Evolutionary conservation across 495 filamentous ascomycete genomes (phyloP).

Genomic region (Cudoniella acicularis): DNA sequence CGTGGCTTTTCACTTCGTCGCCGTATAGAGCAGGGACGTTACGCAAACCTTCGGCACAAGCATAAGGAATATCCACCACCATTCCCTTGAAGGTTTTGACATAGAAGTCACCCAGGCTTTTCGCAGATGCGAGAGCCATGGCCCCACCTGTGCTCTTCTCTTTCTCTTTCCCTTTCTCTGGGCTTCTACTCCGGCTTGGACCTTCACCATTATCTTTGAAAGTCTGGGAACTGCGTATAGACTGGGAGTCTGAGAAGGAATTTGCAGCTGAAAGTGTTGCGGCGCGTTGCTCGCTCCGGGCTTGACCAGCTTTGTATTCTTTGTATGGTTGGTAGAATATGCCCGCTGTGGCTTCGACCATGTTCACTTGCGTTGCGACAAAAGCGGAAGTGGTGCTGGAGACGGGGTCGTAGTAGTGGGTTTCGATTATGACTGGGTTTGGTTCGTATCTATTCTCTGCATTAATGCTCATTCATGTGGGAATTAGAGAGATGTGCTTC

Average conservation of each 20-base stretch:
- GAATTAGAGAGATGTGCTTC: background rate
- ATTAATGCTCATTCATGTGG: background rate
- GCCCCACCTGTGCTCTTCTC: slow-evolving; percentile 17
- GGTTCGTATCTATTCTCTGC: slow-evolving; percentile 12
- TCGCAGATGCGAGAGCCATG: slow-evolving; percentile 29
- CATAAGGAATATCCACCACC: slow-evolving; percentile 50
- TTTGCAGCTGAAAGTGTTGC: background rate
- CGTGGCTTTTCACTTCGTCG: slow-evolving; percentile 38
- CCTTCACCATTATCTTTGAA: background rate
- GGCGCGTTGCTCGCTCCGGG: background rate
- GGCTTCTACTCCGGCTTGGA: background rate
- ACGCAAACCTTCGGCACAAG: slow-evolving; percentile 55
- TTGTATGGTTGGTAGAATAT: slow-evolving; percentile 35
- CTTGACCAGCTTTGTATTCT: slow-evolving; percentile 8
- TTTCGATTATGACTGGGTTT: slow-evolving; percentile 18
- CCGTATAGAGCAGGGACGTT: slow-evolving; percentile 55
- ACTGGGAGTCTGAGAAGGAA: background rate
- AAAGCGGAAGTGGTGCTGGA: slow-evolving; percentile 27
- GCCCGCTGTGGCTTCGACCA: slow-evolving; percentile 28
- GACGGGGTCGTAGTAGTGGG: slow-evolving; percentile 16
- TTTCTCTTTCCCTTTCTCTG: background rate
- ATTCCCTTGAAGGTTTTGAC: slow-evolving; percentile 34
- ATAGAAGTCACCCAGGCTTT: slow-evolving; percentile 33
- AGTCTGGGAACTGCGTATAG: background rate
- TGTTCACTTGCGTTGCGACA: slow-evolving; percentile 27